Evolutionary conservation across 495 filamentous ascomycete genomes (phyloP), one percentile per base, ranked within the genome.

Genomic region (Podospora fimiseda): DNA sequence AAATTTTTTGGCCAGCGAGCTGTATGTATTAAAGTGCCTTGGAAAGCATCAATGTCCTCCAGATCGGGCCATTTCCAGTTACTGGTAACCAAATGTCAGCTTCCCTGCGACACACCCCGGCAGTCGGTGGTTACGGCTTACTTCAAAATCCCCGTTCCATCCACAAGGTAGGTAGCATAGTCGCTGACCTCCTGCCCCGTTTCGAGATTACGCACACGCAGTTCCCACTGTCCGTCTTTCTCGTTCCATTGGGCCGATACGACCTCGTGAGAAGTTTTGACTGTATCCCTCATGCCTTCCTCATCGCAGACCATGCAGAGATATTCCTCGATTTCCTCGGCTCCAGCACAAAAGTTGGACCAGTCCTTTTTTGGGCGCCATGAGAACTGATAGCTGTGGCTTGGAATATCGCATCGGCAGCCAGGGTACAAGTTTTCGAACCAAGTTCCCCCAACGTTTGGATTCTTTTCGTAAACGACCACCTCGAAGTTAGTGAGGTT

Each of bases 381-480:
- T 16, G 76, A 72, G 57, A 81, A 76, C 59, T 77, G 74, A 48
- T 79, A 80, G 56, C 74, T 74, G 61, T 79, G 75, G 51, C 73
- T 74, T 15, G 79, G 79, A 39, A 80, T 62, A 57, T 81, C 79
- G 61, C 79, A 81, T 54, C 66, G 62, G 55, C 75, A 79, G 45
- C 76, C 77, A 0, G 78, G 78, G 50, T 83, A 83, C 13, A 71
- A 66, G 58, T 82, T 82, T 61, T 82, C 80, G 43, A 75, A 70
- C 80, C 80, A 83, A 0, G 80, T 81, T 8, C 80, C 80, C 18
- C 78, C 80, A 46, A 81, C 73, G 43, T 85, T 86, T 1, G 64
- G 62, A 56, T 91, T 91, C 76, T 90, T 91, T 63, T 93, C 88
- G 65, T 89, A 93, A 38, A 89, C 76, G 27, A 78, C 74, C 21